These are phyloP conservation scores for Psilocybe azurescens DNA, from an alignment of 768 basidiomycete species.

Conservation along the genomic window DNA sequence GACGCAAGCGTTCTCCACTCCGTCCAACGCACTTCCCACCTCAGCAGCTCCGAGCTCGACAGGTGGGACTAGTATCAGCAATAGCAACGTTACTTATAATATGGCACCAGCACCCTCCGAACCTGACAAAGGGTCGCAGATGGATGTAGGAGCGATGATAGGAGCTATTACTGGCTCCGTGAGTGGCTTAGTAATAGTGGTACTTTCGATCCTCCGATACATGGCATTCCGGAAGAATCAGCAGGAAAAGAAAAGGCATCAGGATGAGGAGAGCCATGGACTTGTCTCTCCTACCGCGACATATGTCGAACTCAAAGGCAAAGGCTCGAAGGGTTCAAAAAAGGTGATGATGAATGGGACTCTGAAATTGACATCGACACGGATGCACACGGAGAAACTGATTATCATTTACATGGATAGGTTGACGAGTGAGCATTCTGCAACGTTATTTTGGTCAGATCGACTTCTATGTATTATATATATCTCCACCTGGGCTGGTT, in stretches of 20 bases:
- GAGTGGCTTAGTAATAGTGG: neutral
- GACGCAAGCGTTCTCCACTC: neutral
- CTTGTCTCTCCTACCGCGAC: neutral
- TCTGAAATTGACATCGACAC: neutral
- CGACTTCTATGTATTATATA: neutral
- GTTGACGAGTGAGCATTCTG: neutral
- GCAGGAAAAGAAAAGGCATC: neutral
- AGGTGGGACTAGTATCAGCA: neutral
- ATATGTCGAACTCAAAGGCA: neutral
- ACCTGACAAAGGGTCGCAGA: neutral
- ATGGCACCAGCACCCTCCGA: neutral
- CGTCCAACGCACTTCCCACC: neutral
- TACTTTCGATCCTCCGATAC: neutral
- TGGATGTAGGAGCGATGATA: neutral
- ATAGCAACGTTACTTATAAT: neutral
- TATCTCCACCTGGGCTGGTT: too few species aligned
- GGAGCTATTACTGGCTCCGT: conserved; percentile 2
- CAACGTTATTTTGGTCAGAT: neutral
- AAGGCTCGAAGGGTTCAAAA: neutral
- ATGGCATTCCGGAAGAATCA: neutral
- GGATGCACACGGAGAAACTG: neutral
- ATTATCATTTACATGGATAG: neutral
- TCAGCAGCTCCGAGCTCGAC: neutral
- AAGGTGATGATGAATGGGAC: neutral
- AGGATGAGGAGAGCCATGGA: neutral